These are phyloP conservation scores for Erythrophleum ivorense DNA, from an alignment of 331 rosid species.

Conservation along the genomic window DNA sequence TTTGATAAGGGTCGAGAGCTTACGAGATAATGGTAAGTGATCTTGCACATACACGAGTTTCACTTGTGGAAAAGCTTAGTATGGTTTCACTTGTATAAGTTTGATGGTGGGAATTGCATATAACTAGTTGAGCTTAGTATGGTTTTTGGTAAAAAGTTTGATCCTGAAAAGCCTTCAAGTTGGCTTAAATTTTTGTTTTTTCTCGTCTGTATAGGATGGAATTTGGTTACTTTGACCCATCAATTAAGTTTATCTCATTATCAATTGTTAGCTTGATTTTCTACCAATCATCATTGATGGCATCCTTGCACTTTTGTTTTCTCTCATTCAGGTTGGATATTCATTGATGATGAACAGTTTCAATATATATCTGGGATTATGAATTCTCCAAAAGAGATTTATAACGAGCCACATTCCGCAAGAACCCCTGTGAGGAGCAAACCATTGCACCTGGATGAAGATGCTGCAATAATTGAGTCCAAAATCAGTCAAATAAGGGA, in stretches of 20 bases:
- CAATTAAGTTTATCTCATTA: background rate
- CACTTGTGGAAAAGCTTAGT: background rate
- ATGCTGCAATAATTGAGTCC: slow-evolving; percentile 77
- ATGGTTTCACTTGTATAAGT: slow-evolving; percentile 28
- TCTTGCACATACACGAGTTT: slow-evolving; percentile 11
- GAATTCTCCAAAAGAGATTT: slow-evolving; percentile 48
- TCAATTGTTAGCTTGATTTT: slow-evolving; percentile 20
- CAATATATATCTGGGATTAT: slow-evolving; percentile 69
- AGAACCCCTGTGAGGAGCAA: slow-evolving; percentile 42
- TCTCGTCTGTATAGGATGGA: slow-evolving; percentile 28
- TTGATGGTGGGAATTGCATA: slow-evolving; percentile 5
- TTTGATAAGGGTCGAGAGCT: slow-evolving; percentile 60
- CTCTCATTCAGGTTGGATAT: slow-evolving; percentile 84
- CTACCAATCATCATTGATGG: background rate
- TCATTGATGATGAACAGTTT: slow-evolving; percentile 75
- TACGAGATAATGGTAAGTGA: slow-evolving; percentile 65
- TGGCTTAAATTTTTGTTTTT: background rate
- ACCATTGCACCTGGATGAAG: slow-evolving; percentile 63
- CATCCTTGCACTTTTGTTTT: slow-evolving; percentile 32
- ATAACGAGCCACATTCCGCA: slow-evolving; percentile 44
- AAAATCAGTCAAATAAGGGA: slow-evolving; percentile 94
- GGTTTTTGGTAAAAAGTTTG: slow-evolving; percentile 9
- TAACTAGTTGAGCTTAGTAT: slow-evolving; percentile 7
- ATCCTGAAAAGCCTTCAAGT: slow-evolving; percentile 17
- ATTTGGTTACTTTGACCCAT: slow-evolving; percentile 30